A percentile compares a stretch with the other conserved stretches of the same genome.
phyloP scores from a whole-genome alignment of 306 rosid genomes.

The Lupinus albus region DNA sequence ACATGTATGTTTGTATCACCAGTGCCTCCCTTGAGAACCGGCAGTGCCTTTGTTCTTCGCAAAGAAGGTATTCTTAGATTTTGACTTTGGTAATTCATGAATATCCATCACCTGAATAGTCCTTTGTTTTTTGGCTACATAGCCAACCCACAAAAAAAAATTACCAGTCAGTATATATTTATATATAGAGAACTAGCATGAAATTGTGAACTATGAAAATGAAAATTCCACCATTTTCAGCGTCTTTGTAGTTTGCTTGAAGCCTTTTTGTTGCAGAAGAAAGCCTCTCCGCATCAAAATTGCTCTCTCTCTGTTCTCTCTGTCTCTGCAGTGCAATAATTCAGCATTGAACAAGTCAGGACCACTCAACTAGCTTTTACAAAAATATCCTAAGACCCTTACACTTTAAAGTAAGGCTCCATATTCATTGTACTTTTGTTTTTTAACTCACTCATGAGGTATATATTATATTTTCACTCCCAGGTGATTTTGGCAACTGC shows the following conservation, averaged over 20 bases:
- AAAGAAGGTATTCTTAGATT: constrained; percentile 86
- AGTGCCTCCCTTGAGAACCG: constrained; percentile 83
- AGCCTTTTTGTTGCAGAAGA: constrained; percentile 92
- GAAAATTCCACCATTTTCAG: constrained; percentile 80
- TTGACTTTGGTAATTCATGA: constrained; percentile 80
- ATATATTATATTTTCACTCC: too few species aligned
- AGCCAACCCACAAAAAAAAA: constrained; percentile 44
- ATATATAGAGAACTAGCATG: background rate
- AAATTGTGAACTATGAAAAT: constrained; percentile 7
- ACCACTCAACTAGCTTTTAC: constrained; percentile 1
- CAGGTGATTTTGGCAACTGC: too few species aligned
- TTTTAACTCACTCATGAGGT: constrained; percentile 13
- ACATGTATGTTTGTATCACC: constrained; percentile 55
- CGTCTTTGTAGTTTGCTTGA: constrained; percentile 88
- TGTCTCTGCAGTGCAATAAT: constrained; percentile 67
- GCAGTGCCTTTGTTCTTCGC: constrained; percentile 81
- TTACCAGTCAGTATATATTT: constrained; percentile 37
- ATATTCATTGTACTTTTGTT: constrained; percentile 45
- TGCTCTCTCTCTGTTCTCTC: constrained; percentile 68
- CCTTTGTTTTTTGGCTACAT: constrained; percentile 95
- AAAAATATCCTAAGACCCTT: background rate
- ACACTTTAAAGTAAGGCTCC: constrained; percentile 38
- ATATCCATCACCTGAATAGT: constrained; percentile 99
- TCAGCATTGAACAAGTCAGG: constrained; percentile 33
- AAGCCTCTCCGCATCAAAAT: constrained; percentile 66